phyloP scores from a whole-genome alignment of 108 stramenopile species.

The Skeletonema costatum region DNA sequence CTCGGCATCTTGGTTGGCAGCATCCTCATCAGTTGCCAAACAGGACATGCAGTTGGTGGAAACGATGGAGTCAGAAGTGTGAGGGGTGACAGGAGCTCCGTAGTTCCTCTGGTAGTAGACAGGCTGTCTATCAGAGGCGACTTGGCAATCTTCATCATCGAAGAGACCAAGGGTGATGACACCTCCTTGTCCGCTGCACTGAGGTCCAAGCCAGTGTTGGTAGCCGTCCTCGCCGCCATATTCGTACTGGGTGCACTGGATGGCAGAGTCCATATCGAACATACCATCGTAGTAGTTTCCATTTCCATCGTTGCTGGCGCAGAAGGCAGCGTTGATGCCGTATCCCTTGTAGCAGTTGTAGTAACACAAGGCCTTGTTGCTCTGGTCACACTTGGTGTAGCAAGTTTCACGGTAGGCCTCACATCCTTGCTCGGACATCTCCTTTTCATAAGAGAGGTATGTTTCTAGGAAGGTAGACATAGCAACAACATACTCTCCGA shows the following conservation, averaged over 20 bases:
- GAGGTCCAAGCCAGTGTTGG: slow-evolving; percentile 82
- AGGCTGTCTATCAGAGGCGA: slow-evolving; percentile 53
- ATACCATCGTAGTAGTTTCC: slow-evolving; percentile 23
- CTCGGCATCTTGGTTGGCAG: slow-evolving; percentile 7
- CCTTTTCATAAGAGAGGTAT: slow-evolving; percentile 51
- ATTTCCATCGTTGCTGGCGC: slow-evolving; percentile 16
- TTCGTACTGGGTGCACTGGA: slow-evolving; percentile 32
- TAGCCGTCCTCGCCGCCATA: slow-evolving; percentile 39
- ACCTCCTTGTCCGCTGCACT: slow-evolving; percentile 85
- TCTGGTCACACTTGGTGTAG: slow-evolving; percentile 48
- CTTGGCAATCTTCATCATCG: slow-evolving; percentile 80
- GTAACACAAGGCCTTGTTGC: slow-evolving; percentile 43
- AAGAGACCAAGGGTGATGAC: slow-evolving; percentile 81
- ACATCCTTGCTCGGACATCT: slow-evolving; percentile 48
- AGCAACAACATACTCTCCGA: slow-evolving; percentile 87
- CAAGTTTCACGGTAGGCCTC: slow-evolving; percentile 46
- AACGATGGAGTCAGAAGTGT: slow-evolving; percentile 63
- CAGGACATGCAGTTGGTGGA: slow-evolving; percentile 55
- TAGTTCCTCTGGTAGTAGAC: slow-evolving; percentile 32
- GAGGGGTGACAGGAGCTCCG: slow-evolving; percentile 58
- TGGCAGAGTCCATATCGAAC: slow-evolving; percentile 14
- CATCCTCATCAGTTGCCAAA: slow-evolving; percentile 33
- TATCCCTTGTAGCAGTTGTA: slow-evolving; percentile 46
- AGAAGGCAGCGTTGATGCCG: slow-evolving; percentile 36
- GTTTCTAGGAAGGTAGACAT: slow-evolving; percentile 75